phyloP scores from a whole-genome alignment of 352 stramenopile genomes.

The Phytopythium sindhum region DNA sequence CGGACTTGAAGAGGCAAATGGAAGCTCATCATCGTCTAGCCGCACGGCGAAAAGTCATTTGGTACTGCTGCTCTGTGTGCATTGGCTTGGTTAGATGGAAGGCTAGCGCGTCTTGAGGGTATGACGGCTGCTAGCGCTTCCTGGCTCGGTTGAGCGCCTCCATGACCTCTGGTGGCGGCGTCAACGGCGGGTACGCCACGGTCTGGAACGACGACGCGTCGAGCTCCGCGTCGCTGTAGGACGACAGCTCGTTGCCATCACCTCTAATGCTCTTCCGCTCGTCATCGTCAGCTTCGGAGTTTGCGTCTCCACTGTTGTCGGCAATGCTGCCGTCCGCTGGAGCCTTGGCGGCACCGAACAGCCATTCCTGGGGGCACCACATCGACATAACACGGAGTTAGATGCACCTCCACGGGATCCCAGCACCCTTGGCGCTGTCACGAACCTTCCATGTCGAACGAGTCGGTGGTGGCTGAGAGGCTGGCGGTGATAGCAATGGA shows the following conservation, averaged over 20 bases:
- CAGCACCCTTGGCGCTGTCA: not conserved
- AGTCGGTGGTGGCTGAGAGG: not conserved
- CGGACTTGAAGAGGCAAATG: no score
- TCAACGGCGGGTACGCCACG: conserved; percentile 26
- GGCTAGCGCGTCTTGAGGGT: no score
- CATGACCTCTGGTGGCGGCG: conserved; percentile 36
- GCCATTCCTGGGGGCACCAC: conserved; percentile 18
- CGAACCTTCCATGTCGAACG: not conserved
- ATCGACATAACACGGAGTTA: not conserved
- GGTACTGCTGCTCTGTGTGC: no score
- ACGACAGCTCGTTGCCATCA: conserved; percentile 13
- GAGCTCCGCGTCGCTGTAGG: conserved; percentile 22
- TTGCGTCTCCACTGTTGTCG: not conserved
- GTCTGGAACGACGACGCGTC: conserved; percentile 5
- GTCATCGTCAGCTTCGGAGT: conserved; percentile 10
- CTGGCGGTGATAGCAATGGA: not conserved
- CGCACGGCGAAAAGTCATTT: no score
- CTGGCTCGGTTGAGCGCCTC: conserved; percentile 33
- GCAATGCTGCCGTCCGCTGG: not conserved
- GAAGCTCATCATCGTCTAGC: no score
- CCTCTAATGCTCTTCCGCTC: conserved; percentile 20
- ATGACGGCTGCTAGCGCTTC: not conserved
- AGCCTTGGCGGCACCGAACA: conserved; percentile 10
- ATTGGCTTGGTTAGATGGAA: no score
- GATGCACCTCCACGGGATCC: not conserved